Evolutionary conservation across 345 rosid genomes (phyloP).

Genomic region (Pelargonium nanum): DNA sequence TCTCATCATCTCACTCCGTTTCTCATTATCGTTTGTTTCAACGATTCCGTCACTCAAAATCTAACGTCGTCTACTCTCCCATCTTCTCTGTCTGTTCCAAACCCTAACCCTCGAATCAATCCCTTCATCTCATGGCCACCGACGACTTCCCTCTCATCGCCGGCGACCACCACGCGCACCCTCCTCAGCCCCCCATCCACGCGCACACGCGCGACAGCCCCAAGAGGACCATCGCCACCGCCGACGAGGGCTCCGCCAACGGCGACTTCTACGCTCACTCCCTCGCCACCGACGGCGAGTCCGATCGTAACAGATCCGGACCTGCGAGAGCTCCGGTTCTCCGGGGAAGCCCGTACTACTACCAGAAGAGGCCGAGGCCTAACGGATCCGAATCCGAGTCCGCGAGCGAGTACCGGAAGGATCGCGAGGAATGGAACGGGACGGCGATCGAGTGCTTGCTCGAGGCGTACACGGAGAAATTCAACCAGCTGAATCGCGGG

Average conservation of each 20-base stretch:
- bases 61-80: conserved; percentile 2
- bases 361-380: neutral
- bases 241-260: neutral
- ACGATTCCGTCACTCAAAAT: neutral
- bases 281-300: neutral
- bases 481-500: conserved; percentile 66
- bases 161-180: neutral
- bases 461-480: conserved; percentile 77
- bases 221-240: neutral
- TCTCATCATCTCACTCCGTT: neutral
- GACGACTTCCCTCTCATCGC: neutral
- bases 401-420: conserved; percentile 54
- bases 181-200: neutral
- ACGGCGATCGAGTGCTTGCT: conserved; percentile 66
- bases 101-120: neutral
- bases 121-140: neutral
- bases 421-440: conserved; percentile 91
- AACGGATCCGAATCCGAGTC: conserved; percentile 3
- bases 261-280: neutral
- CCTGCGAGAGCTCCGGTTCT: neutral
- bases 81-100: neutral
- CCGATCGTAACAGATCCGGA: neutral
- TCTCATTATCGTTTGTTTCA: neutral
- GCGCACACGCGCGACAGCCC: neutral
- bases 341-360: neutral